These are phyloP conservation scores for Monascus purpureus DNA, from an alignment of 495 filamentous ascomycete genomes.

Conservation along the genomic window DNA sequence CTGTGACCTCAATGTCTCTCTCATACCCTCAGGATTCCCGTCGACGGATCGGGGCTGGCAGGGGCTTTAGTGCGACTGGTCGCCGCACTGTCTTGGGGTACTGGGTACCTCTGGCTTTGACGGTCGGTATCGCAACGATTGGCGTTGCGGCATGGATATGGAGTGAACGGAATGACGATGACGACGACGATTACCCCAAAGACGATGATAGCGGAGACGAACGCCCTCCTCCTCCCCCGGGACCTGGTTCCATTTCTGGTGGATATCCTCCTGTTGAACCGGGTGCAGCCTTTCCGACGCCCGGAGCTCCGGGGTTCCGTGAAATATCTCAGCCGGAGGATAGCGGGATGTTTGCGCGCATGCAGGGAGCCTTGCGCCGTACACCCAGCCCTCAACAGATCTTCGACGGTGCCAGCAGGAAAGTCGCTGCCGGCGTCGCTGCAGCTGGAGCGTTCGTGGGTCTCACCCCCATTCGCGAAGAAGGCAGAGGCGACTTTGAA, in stretches of 20 bases:
- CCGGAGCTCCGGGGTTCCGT: constrained; percentile 16
- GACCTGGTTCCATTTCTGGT: constrained; percentile 12
- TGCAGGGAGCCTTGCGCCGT: constrained; percentile 70
- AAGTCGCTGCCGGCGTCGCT: constrained; percentile 62
- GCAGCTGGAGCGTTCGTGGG: constrained; percentile 73
- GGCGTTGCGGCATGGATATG: constrained; percentile 84
- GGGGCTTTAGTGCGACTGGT: constrained; percentile 39
- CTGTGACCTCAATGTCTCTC: constrained; percentile 63
- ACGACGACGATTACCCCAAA: constrained; percentile 47
- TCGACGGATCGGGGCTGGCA: constrained; percentile 37
- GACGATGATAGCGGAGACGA: constrained; percentile 11
- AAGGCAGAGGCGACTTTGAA: constrained; percentile 63
- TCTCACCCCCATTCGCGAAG: constrained; percentile 71
- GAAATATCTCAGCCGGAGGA: constrained; percentile 26
- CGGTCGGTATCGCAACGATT: constrained; percentile 70
- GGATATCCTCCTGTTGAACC: constrained; percentile 17
- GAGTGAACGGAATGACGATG: constrained; percentile 68
- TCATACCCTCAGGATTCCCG: constrained; percentile 56
- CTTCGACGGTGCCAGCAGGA: constrained; percentile 62
- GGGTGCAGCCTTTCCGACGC: constrained; percentile 18
- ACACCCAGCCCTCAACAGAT: constrained; percentile 85
- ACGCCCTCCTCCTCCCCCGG: constrained; percentile 13
- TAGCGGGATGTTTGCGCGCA: constrained; percentile 56
- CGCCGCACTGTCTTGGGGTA: constrained; percentile 61
- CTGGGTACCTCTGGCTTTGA: constrained; percentile 75